A percentile compares a stretch with the other conserved stretches of the same genome.
These are phyloP conservation scores for Myxozyma neotropica DNA, from an alignment of 805 yeast genomes.

Conservation along the genomic window DNA sequence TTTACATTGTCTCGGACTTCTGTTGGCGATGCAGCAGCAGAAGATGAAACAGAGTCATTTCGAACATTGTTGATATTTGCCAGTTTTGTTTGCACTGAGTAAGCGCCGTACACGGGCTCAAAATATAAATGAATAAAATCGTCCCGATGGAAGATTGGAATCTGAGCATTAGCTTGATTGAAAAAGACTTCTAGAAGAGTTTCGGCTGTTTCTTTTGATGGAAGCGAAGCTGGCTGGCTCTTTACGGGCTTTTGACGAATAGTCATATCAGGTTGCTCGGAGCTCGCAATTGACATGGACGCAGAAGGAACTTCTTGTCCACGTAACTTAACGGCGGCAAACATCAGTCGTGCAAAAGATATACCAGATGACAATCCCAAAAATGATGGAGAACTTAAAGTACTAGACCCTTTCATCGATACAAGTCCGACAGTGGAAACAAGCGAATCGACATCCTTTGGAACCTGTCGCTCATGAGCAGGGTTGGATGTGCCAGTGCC, in stretches of 20 bases:
- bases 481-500: slow-evolving; percentile 1
- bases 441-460: slow-evolving; percentile 35
- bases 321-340: slow-evolving; percentile 66
- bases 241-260: slow-evolving; percentile 31
- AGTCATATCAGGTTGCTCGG: slow-evolving; percentile 35
- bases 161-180: slow-evolving; percentile 77
- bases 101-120: slow-evolving; percentile 76
- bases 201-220: slow-evolving; percentile 72
- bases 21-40: slow-evolving; percentile 13
- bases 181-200: slow-evolving; percentile 65
- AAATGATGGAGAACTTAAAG: slow-evolving; percentile 36
- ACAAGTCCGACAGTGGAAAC: slow-evolving; percentile 39
- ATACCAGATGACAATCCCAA: slow-evolving; percentile 51
- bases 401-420: slow-evolving; percentile 36
- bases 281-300: slow-evolving; percentile 30
- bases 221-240: slow-evolving; percentile 55
- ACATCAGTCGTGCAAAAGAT: slow-evolving; percentile 74
- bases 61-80: slow-evolving; percentile 45
- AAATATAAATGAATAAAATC: slow-evolving; percentile 66
- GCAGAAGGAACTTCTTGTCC: slow-evolving; percentile 39
- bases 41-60: slow-evolving; percentile 24
- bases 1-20: slow-evolving; percentile 13
- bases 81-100: slow-evolving; percentile 55
- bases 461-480: neutral
- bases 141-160: slow-evolving; percentile 83